Conservation (phyloP, 306 rosid genomes). For the Canavalia ensiformis region DNA sequence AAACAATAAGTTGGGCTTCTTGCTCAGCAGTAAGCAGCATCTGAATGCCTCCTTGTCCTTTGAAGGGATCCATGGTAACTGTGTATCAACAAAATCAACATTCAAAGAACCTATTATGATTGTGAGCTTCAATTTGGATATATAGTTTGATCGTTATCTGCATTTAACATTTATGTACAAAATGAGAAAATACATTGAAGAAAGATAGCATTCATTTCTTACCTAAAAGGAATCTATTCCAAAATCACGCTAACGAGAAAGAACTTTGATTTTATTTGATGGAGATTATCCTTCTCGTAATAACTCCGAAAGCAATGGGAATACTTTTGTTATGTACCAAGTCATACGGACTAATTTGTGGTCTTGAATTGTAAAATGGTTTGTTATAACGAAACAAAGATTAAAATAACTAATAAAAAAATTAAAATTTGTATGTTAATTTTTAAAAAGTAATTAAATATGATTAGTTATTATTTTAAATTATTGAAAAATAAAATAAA, state of each 20-base stretch:
- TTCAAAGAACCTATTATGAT: background rate
- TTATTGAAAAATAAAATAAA: background rate
- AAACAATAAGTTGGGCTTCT: conserved; percentile 83
- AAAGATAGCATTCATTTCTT: conserved; percentile 31
- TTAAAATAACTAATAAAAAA: background rate
- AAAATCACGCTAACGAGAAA: conserved; percentile 21
- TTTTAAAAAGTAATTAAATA: background rate
- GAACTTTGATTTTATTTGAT: conserved; percentile 37
- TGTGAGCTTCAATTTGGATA: background rate
- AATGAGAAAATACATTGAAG: conserved; percentile 21
- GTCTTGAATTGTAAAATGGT: conserved; percentile 2
- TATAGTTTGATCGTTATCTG: background rate
- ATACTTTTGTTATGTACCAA: conserved; percentile 44
- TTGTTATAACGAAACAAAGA: background rate
- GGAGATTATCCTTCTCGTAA: conserved; percentile 20
- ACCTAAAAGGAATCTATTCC: conserved; percentile 31
- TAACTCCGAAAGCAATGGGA: conserved; percentile 41
- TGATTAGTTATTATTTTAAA: background rate
- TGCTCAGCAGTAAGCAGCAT: conserved; percentile 85
- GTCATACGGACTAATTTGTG: conserved; percentile 51
- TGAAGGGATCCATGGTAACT: conserved; percentile 70
- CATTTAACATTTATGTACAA: background rate
- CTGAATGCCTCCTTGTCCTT: conserved; percentile 93
- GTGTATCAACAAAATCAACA: conserved; percentile 31
- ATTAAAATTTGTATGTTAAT: background rate